Evolutionary conservation across 2,329 filamentous ascomycete species (phyloP).

Genomic region (Colletotrichum agaves): DNA sequence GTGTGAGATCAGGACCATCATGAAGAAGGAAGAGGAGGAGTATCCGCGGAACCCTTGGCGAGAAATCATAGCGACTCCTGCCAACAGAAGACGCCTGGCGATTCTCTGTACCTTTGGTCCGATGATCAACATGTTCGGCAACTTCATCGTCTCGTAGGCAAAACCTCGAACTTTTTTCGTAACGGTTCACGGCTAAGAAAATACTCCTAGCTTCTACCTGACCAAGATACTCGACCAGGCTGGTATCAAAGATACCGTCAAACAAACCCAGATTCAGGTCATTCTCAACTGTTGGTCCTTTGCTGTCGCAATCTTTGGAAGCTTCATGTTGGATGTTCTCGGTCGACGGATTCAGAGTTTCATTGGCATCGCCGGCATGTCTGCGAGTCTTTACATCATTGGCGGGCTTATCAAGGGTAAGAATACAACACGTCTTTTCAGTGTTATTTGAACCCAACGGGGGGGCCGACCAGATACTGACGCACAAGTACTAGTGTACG

Average conservation of each 20-base stretch:
- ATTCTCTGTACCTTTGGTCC: constrained; percentile 43
- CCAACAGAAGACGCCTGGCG: constrained; percentile 41
- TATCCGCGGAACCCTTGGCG: constrained; percentile 44
- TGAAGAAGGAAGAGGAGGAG: constrained; percentile 41
- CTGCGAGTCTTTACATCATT: constrained; percentile 40
- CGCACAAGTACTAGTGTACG: constrained; percentile 41
- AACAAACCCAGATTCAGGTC: constrained; percentile 45
- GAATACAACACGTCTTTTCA: too few species aligned
- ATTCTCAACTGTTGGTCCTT: constrained; percentile 52
- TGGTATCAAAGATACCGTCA: constrained; percentile 43
- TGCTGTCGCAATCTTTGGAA: constrained; percentile 46
- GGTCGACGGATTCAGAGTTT: constrained; percentile 46
- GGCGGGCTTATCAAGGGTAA: constrained; percentile 43
- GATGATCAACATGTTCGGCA: constrained; percentile 46
- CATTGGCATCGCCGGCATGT: constrained; percentile 42
- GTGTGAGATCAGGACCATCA: constrained; percentile 41
- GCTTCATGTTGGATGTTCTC: constrained; percentile 47
- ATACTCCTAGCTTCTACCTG: constrained; percentile 43
- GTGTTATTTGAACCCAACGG: too few species aligned
- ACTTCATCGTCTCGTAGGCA: constrained; percentile 46
- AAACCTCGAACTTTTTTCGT: too few species aligned
- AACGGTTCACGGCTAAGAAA: neutral
- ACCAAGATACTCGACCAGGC: constrained; percentile 45
- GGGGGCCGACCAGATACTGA: too few species aligned
- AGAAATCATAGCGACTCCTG: constrained; percentile 41